Base-by-base conservation (phyloP, 768 basidiomycete genomes). In the Serpula lacrymans region DNA sequence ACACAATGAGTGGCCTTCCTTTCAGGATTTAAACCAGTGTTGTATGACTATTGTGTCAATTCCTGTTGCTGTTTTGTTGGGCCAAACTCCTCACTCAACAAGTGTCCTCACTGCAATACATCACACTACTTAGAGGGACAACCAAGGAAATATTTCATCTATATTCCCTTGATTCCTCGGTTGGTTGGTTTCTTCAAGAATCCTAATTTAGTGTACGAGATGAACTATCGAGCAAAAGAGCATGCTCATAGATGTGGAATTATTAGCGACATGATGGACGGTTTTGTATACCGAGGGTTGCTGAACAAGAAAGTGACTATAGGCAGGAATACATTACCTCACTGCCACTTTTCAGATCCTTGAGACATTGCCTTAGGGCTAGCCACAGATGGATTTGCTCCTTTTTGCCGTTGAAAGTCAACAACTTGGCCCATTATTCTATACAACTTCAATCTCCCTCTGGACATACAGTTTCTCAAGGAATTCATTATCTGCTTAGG, bases 321-420 rank as follows among this genome's bases (percentile, higher is more conserved):
- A 16, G 46, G 62, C 34, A 60, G 55, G 1, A 31, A 57, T 3
- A 32, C 27, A 6, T 46, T 52, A 0, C 24, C 27, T 0, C 52
- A 66, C 43, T 46, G 37, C 1, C 68, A 57, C 50, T 77, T 78
- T 39, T 49, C 53, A 0, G 59, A 62, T 22, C 24, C 34, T 1
- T 52, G 57, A 2, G 71, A 77, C 39, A 54, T 77, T 22, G 71
- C 72, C 0, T 57, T 77, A 6, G 65, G 61, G 0, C 40, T 74
- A 3, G 65, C 65, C 2, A 41, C 55, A 66, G 25, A 83, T 90
- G 75, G 83, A 91, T 49, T 88, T 92, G 17, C 54, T 92, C 21
- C 64, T 93, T 30, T 93, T 47, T 62, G 65, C 18, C 47, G 54
- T 3, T 52, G 60, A 0, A 58, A 57, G 8, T 42, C 52, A 4